Percentiles rank a stretch among this genome's conserved stretches.
Evolutionary conservation across 257 asterid genomes (phyloP).

Genomic region (Jaltomata sinuosa): DNA sequence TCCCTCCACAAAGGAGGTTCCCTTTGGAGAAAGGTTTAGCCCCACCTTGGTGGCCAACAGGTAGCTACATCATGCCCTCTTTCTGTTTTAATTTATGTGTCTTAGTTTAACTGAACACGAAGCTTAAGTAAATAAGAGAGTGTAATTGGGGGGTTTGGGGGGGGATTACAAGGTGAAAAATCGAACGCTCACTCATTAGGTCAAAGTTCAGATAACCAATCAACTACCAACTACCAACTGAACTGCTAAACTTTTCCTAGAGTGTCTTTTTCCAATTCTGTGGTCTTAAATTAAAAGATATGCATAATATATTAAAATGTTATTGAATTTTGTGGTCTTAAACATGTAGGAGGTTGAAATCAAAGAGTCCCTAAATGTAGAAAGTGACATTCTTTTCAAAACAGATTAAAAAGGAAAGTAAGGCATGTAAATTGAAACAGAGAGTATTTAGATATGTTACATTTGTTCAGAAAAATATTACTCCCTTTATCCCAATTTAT

Average conservation of each 20-base stretch:
- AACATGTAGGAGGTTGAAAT: background rate
- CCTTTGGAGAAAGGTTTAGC: slow-evolving; percentile 44
- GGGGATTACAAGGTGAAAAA: too few species aligned
- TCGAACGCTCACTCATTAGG: too few species aligned
- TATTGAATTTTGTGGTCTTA: background rate
- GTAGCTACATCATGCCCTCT: background rate
- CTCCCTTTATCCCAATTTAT: background rate
- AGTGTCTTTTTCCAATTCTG: too few species aligned
- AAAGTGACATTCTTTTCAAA: background rate
- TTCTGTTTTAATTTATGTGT: background rate
- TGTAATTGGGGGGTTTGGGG: too few species aligned
- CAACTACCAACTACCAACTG: too few species aligned
- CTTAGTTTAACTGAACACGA: background rate
- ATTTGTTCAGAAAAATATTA: background rate
- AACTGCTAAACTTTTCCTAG: too few species aligned
- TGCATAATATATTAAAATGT: too few species aligned
- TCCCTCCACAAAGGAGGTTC: slow-evolving; percentile 45
- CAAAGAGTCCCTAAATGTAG: background rate
- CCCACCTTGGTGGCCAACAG: slow-evolving; percentile 58
- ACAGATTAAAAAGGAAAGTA: background rate
- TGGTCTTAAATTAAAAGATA: background rate
- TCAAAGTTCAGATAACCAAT: too few species aligned
- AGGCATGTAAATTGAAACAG: background rate
- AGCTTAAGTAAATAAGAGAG: background rate
- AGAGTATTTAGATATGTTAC: background rate